A percentile compares a stretch with the other conserved stretches of the same genome.
Evolutionary conservation across 441 rosid species (phyloP).

Genomic region (Adansonia gregorii): DNA sequence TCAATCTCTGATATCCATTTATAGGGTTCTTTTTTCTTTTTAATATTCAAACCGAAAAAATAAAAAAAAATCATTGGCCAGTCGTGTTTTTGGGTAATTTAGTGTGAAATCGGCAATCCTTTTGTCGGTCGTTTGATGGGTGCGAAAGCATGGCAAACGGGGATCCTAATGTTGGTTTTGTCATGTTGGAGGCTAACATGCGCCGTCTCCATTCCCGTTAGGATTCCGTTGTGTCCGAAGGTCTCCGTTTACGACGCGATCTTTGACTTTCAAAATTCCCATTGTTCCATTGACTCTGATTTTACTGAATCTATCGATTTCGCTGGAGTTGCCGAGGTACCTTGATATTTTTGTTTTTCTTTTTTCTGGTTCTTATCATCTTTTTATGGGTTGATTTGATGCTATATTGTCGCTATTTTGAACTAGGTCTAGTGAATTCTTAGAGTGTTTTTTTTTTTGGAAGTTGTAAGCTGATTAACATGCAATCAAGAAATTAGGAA

Average conservation of each 20-base stretch:
- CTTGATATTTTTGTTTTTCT: background rate
- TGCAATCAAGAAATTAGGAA: constrained; percentile 3
- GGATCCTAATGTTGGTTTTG: constrained; percentile 43
- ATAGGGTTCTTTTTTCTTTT: background rate
- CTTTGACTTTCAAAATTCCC: constrained; percentile 52
- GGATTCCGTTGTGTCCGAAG: constrained; percentile 51
- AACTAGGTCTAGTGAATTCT: background rate
- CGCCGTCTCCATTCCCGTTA: constrained; percentile 33
- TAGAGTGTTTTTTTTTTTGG: background rate
- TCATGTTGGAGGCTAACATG: constrained; percentile 38
- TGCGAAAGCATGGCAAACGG: constrained; percentile 51
- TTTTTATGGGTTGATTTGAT: background rate
- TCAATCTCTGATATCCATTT: constrained; percentile 5
- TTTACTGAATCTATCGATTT: constrained; percentile 37
- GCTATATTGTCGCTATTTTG: background rate
- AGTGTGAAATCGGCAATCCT: background rate
- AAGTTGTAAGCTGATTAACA: background rate
- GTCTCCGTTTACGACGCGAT: constrained; percentile 49
- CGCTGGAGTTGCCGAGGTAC: constrained; percentile 72
- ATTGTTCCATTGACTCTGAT: constrained; percentile 38
- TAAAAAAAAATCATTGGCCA: too few species aligned
- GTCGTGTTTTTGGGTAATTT: background rate
- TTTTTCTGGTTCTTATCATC: background rate
- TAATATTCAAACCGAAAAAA: background rate
- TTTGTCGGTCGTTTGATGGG: constrained; percentile 31